Conservation (phyloP, 345 rosid genomes). For the Anastatica hierochuntica region DNA sequence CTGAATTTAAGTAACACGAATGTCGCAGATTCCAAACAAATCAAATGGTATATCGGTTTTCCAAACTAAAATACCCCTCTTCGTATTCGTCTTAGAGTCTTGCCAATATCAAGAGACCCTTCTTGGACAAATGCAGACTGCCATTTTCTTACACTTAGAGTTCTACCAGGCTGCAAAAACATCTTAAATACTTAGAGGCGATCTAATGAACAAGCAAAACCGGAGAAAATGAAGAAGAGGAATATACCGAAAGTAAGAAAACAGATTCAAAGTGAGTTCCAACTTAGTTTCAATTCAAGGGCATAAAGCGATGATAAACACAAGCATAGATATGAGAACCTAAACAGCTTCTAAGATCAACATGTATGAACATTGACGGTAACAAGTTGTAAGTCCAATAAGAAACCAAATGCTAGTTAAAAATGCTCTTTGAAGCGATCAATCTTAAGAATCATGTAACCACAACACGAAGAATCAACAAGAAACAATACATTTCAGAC, state of each 20-base stretch:
- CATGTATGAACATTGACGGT: too few relatives aligned
- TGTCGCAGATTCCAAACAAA: not conserved
- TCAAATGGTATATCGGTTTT: not conserved
- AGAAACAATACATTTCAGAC: not conserved
- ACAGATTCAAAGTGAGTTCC: not conserved
- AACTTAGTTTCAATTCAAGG: not conserved
- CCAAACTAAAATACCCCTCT: conserved; percentile 47
- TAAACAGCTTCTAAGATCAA: conserved; percentile 2
- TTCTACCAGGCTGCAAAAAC: conserved; percentile 76
- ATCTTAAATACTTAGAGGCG: too few relatives aligned
- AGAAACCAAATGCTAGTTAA: too few relatives aligned
- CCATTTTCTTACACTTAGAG: conserved; percentile 90
- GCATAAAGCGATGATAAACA: not conserved
- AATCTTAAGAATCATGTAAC: not conserved
- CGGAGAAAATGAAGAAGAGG: too few relatives aligned
- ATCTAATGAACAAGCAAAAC: too few relatives aligned
- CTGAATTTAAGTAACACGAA: not conserved
- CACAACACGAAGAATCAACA: too few relatives aligned
- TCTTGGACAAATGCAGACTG: conserved; percentile 68
- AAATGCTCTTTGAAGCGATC: not conserved
- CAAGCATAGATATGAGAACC: conserved; percentile 1
- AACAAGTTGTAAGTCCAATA: too few relatives aligned
- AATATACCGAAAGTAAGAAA: too few relatives aligned
- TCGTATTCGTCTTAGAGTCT: conserved; percentile 70
- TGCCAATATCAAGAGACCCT: conserved; percentile 76